Evolutionary conservation across 73 alveolate genomes (phyloP).

Genomic region (Tetrahymena malaccensis): DNA sequence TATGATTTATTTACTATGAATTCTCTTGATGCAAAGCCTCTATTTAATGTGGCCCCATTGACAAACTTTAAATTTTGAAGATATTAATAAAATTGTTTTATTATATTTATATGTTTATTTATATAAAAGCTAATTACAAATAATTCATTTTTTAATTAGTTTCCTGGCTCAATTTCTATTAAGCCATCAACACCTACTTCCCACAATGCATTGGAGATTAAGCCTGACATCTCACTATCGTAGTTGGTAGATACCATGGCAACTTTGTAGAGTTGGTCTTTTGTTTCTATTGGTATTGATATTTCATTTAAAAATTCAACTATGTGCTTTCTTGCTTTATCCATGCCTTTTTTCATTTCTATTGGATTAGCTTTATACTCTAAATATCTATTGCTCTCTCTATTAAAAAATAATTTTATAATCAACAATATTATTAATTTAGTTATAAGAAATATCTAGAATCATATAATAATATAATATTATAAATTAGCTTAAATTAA

Average conservation of each 20-base stretch:
- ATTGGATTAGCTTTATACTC: conserved; percentile 59
- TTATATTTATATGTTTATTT: too few species aligned
- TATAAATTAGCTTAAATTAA: too few species aligned
- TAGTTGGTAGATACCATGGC: conserved; percentile 57
- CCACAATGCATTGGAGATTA: conserved; percentile 7
- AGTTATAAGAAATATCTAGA: not conserved
- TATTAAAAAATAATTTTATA: not conserved
- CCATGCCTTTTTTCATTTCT: conserved; percentile 56
- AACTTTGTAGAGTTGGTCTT: conserved; percentile 46
- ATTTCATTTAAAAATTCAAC: conserved; percentile 37
- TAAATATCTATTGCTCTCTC: conserved; percentile 37
- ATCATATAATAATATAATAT: too few species aligned
- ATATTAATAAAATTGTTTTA: not conserved
- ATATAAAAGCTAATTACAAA: too few species aligned
- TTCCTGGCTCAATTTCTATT: not conserved
- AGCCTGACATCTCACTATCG: conserved; percentile 42
- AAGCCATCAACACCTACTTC: not conserved
- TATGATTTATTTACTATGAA: conserved; percentile 14
- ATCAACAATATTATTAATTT: not conserved
- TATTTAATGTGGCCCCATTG: conserved; percentile 41
- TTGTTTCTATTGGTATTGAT: conserved; percentile 51
- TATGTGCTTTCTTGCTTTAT: conserved; percentile 39
- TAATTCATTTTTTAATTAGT: not conserved
- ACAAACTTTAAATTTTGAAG: not conserved
- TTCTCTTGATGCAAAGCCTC: conserved; percentile 52